Evolutionary conservation across 371 early-diverging fungal species (phyloP).

Genomic region (Sporodiniella umbellata): DNA sequence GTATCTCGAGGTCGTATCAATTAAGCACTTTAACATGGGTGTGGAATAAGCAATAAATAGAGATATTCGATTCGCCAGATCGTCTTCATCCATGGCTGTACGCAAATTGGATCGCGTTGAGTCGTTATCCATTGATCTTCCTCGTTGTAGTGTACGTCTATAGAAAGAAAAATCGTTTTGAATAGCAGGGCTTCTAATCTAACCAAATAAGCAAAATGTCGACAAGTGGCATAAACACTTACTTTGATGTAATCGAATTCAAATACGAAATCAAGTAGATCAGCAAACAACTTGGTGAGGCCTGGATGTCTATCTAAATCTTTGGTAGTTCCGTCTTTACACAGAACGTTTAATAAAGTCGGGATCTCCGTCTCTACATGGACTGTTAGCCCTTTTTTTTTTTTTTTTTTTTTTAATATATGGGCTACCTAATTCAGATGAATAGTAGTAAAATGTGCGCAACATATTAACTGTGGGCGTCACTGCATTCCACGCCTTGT

Average conservation of each 20-base stretch:
- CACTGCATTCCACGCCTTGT: conserved; percentile 82
- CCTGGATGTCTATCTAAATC: conserved; percentile 77
- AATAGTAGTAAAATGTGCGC: conserved; percentile 75
- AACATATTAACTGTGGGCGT: conserved; percentile 77
- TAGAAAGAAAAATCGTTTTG: conserved; percentile 98
- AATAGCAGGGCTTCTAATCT: conserved; percentile 88
- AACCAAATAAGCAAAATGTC: not conserved
- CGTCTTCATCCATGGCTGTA: conserved; percentile 74
- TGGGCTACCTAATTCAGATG: conserved; percentile 63
- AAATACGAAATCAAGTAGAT: conserved; percentile 84
- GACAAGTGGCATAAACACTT: not conserved
- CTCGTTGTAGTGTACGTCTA: conserved; percentile 83
- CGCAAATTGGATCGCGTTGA: conserved; percentile 36
- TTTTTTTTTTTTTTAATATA: not conserved
- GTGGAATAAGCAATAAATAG: conserved; percentile 94
- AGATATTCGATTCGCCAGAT: conserved; percentile 88
- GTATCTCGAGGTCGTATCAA: conserved; percentile 69
- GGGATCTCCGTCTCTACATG: too few relatives aligned
- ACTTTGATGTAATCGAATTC: conserved; percentile 91
- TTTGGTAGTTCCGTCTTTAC: conserved; percentile 63
- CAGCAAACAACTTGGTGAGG: conserved; percentile 77
- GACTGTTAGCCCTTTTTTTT: conserved; percentile 68
- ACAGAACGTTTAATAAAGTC: conserved; percentile 69
- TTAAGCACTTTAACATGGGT: conserved; percentile 88
- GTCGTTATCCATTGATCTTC: conserved; percentile 29